Evolutionary conservation across 345 rosid species (phyloP).

Genomic region (Populus tremula): DNA sequence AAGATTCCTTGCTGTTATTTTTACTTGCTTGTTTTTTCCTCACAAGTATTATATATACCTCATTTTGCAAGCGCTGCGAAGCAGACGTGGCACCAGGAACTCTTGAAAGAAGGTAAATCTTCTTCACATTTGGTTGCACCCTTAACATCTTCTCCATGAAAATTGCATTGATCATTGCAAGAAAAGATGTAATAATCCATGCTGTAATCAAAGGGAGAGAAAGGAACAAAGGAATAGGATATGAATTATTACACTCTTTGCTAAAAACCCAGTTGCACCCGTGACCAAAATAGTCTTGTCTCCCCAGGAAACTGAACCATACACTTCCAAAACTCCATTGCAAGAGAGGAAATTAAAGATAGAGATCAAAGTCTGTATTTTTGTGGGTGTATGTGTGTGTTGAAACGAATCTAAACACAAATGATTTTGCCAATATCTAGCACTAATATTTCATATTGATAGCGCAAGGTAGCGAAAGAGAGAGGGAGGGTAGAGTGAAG

Average conservation of each 20-base stretch:
- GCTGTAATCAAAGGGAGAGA: not conserved
- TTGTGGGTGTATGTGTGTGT: not conserved
- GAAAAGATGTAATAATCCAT: not conserved
- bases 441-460: not conserved
- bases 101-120: constrained; percentile 69
- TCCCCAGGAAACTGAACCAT: constrained; percentile 46
- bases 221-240: not conserved
- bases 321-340: constrained; percentile 56
- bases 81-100: constrained; percentile 70
- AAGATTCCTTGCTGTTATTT: not conserved
- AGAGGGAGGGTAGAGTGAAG: too few relatives aligned
- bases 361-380: not conserved
- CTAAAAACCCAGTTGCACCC: constrained; percentile 69
- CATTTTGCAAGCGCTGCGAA: constrained; percentile 53
- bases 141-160: constrained; percentile 77
- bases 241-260: constrained; percentile 38
- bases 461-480: not conserved
- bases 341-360: not conserved
- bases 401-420: not conserved
- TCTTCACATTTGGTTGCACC: constrained; percentile 79
- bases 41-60: constrained; percentile 38
- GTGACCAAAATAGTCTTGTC: constrained; percentile 52
- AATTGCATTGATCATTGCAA: constrained; percentile 35
- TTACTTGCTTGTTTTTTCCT: not conserved
- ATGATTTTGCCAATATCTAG: not conserved